A percentile compares a stretch with the other conserved stretches of the same genome.
phyloP scores from a whole-genome alignment of 805 yeast genomes.

The Metschnikowia gruessii region DNA sequence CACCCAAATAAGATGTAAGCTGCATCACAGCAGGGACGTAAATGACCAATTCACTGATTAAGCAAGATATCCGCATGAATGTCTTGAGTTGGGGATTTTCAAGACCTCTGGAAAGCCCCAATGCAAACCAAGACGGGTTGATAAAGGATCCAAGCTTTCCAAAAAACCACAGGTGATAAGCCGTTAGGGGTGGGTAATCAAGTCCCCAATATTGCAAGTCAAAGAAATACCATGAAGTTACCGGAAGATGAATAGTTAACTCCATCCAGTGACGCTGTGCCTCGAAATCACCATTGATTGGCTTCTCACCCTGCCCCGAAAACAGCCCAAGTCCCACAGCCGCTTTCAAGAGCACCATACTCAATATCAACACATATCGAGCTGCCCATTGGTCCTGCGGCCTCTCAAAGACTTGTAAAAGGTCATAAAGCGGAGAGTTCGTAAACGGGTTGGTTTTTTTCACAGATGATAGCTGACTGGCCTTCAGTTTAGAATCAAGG shows the following conservation, averaged over 20 bases:
- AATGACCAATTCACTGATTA: constrained; percentile 68
- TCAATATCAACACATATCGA: constrained; percentile 66
- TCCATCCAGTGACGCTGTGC: constrained; percentile 99
- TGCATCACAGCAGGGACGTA: constrained; percentile 80
- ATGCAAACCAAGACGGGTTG: constrained; percentile 70
- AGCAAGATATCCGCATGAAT: constrained; percentile 79
- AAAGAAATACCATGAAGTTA: constrained; percentile 80
- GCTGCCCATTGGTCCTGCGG: constrained; percentile 92
- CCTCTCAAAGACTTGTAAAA: constrained; percentile 71
- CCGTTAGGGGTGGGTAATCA: constrained; percentile 96
- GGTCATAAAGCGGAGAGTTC: constrained; percentile 61
- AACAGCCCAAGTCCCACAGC: constrained; percentile 89
- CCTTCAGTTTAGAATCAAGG: neutral
- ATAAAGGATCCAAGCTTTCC: constrained; percentile 71
- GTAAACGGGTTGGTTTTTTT: constrained; percentile 9
- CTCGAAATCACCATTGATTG: constrained; percentile 93
- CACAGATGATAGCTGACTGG: neutral
- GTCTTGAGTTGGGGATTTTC: constrained; percentile 69
- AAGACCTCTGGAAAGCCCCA: constrained; percentile 70
- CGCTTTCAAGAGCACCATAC: constrained; percentile 72
- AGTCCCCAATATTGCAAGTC: constrained; percentile 94
- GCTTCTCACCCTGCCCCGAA: constrained; percentile 69
- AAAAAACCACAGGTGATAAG: constrained; percentile 79
- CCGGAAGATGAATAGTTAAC: constrained; percentile 72
- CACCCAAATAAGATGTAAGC: constrained; percentile 67